Evolutionary conservation across 2,329 filamentous ascomycete species (phyloP).

Genomic region (Botrytis galanthina): DNA sequence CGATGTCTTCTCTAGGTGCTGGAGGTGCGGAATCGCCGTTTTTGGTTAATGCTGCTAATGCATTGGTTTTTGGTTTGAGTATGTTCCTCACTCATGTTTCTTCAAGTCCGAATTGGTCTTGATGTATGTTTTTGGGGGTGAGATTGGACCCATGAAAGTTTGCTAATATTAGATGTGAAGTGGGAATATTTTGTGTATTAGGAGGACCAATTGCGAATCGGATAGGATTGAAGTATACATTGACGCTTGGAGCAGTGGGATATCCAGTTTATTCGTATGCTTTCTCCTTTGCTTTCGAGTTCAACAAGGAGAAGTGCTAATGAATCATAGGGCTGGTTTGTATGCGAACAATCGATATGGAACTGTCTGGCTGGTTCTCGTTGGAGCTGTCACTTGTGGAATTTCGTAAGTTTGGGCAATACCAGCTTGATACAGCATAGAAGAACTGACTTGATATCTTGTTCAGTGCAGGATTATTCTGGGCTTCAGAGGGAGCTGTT

Average conservation of each 20-base stretch:
- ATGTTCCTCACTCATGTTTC: constrained; percentile 36
- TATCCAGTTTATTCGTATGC: constrained; percentile 39
- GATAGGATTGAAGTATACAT: constrained; percentile 2
- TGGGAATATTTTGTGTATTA: constrained; percentile 30
- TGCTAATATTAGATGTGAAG: constrained; percentile 40
- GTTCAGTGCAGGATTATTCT: constrained; percentile 42
- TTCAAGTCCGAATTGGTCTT: not conserved
- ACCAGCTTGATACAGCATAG: not conserved
- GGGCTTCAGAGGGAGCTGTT: constrained; percentile 44
- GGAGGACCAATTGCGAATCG: constrained; percentile 7
- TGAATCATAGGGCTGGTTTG: constrained; percentile 36
- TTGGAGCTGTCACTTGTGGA: constrained; percentile 42
- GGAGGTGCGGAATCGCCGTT: constrained; percentile 49
- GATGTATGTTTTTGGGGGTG: not conserved
- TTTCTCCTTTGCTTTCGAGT: constrained; percentile 21
- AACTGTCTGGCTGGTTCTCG: constrained; percentile 43
- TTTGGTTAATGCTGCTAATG: constrained; percentile 47
- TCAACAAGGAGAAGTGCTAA: constrained; percentile 30
- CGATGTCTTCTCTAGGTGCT: constrained; percentile 44
- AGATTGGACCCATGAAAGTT: not conserved
- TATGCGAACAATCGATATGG: constrained; percentile 43
- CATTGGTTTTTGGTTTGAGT: constrained; percentile 43
- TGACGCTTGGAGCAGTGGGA: constrained; percentile 43
- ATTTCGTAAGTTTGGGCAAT: constrained; percentile 24
- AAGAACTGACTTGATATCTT: not conserved